phyloP scores from a whole-genome alignment of 805 yeast genomes.

The Kazachstania psychrophila region DNA sequence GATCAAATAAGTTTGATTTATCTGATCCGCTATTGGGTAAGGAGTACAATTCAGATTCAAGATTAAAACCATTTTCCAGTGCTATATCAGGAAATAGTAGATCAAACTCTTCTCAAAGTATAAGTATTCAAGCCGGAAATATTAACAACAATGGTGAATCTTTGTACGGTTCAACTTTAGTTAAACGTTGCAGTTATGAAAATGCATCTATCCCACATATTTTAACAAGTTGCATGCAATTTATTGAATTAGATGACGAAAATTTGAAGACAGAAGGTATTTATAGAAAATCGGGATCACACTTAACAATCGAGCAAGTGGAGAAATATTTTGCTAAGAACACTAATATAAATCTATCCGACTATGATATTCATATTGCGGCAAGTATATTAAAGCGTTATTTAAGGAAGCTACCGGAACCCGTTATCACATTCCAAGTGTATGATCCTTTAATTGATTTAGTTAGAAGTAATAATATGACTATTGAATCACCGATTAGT shows the following conservation, averaged over 20 bases:
- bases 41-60: too few species aligned
- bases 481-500: slow-evolving; percentile 13
- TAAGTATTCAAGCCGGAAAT: neutral
- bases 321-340: slow-evolving; percentile 15
- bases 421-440: slow-evolving; percentile 62
- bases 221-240: slow-evolving; percentile 59
- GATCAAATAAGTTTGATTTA: neutral
- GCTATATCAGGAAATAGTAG: neutral
- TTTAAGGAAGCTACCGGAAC: slow-evolving; percentile 74
- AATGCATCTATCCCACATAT: slow-evolving; percentile 57
- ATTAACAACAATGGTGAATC: neutral
- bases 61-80: slow-evolving; percentile 22
- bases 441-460: slow-evolving; percentile 62
- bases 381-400: slow-evolving; percentile 84
- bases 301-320: slow-evolving; percentile 37
- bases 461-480: slow-evolving; percentile 29
- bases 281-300: slow-evolving; percentile 81
- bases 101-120: neutral
- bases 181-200: slow-evolving; percentile 55
- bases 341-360: slow-evolving; percentile 26
- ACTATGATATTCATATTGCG: slow-evolving; percentile 74
- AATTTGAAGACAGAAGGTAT: slow-evolving; percentile 67
- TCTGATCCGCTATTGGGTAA: slow-evolving; percentile 2
- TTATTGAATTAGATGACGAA: slow-evolving; percentile 45
- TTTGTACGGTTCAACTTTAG: slow-evolving; percentile 40